phyloP scores from a whole-genome alignment of 1,139 yeast species.

The Diutina scorzettiae region DNA sequence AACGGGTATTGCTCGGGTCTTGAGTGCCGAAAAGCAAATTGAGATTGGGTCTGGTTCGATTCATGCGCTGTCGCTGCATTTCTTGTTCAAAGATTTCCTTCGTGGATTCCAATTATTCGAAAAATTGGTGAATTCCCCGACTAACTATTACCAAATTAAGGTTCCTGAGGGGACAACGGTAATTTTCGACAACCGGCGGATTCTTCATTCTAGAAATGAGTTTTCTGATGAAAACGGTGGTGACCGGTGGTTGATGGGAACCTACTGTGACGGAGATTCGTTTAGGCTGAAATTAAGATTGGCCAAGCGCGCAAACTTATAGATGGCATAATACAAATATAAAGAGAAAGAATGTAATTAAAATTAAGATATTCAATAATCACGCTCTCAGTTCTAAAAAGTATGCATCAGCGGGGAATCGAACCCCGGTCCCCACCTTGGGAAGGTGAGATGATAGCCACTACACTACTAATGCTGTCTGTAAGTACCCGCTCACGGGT shows the following conservation, averaged over 20 bases:
- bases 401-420: constrained; percentile 6
- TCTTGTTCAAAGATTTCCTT: constrained; percentile 37
- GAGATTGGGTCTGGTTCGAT: constrained; percentile 2
- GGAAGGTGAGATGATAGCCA: constrained; percentile 6
- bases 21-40: not conserved
- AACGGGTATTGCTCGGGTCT: not conserved
- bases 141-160: constrained; percentile 45
- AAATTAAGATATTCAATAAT: too few species aligned
- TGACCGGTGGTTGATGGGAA: constrained; percentile 65
- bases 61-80: not conserved
- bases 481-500: too few species aligned
- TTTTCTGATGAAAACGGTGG: constrained; percentile 45
- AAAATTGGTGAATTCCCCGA: constrained; percentile 39
- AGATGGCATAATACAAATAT: not conserved
- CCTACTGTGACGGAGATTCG: constrained; percentile 66
- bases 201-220: constrained; percentile 56
- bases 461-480: constrained; percentile 5
- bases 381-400: too few species aligned
- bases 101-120: constrained; percentile 56
- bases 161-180: constrained; percentile 56
- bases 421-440: constrained; percentile 6
- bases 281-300: constrained; percentile 49
- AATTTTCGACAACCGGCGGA: constrained; percentile 61
- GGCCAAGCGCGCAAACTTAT: not conserved
- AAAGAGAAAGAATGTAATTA: not conserved